phyloP scores from a whole-genome alignment of 768 basidiomycete species.

The Gyrodon lividus region DNA sequence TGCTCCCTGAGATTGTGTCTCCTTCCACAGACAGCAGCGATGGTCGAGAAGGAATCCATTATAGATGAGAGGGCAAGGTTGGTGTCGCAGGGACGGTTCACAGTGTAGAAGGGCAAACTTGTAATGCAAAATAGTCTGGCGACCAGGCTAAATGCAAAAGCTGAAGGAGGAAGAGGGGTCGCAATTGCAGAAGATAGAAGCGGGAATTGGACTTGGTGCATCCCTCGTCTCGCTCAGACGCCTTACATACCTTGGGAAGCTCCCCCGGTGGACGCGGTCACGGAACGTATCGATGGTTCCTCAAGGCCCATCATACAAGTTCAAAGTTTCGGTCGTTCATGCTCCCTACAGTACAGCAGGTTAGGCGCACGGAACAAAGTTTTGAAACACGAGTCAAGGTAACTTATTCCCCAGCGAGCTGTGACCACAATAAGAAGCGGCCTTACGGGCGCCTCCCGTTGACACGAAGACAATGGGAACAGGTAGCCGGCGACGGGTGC shows the following conservation, averaged over 20 bases:
- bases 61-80: not conserved
- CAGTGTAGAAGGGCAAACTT: no score
- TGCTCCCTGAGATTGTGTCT: conserved; percentile 3
- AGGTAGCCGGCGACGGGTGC: not conserved
- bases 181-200: conserved; percentile 6
- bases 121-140: no score
- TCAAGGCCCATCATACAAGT: not conserved
- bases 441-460: not conserved
- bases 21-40: conserved; percentile 2
- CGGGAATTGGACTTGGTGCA: not conserved
- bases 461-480: not conserved
- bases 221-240: not conserved
- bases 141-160: no score
- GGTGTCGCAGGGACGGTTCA: not conserved
- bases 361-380: not conserved
- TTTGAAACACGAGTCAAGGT: not conserved
- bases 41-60: conserved; percentile 7
- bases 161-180: no score
- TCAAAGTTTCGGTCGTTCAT: not conserved
- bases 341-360: not conserved
- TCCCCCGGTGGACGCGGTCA: not conserved
- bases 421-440: not conserved
- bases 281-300: not conserved
- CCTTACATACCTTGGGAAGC: not conserved
- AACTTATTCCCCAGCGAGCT: not conserved